Evolutionary conservation across 768 basidiomycete species (phyloP), one percentile per base, ranked within the genome.

Genomic region (Coprinellus micaceus): DNA sequence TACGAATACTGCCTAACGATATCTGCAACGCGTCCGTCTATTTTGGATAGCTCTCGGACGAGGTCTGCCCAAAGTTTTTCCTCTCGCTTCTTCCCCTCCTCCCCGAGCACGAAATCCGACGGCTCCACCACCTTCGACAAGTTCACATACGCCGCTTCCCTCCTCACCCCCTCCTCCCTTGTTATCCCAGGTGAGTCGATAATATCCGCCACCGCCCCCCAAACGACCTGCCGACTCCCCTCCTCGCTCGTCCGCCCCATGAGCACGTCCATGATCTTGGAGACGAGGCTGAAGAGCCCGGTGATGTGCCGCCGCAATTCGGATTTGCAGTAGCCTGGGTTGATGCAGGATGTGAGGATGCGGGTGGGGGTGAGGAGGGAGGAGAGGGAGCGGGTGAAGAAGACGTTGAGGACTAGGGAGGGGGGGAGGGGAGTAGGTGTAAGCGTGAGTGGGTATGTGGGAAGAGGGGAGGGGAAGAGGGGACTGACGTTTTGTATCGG

Each of bases 321-420:
- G 1, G 76, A 77, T 36, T 67, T 52, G 61, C 77, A 79, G 56
- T 70, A 76, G 12, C 77, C 78, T 19, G 79, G 80, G 44, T 75
- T 74, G 15, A 76, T 71, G 19, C 66, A 44, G 56, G 72, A 67
- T 41, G 74, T 67, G n/a, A 75, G 70, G 22, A 78, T 56, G 0
- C 68, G 55, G 13, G 66, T 57, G 9, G 64, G 52, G 15, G 54
- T 28, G 2, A 78, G 64, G 21, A 65, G 69, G 2, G 67, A 68
- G 22, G 64, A 67, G 11, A 81, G 63, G 1, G 71, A 70, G 21
- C 74, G 76, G 17, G 64, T 64, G 60, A 78, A 77, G 36, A 78
- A 66, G 6, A 77, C 61, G 53, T 74, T 74, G 49, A 81, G 64
- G 11, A 79, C 77, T 79, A 47, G 2, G n/a, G 30, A 6, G 28